phyloP scores from a whole-genome alignment of 192 early-diverging fungal genomes.

The Spinellus fusiger region DNA sequence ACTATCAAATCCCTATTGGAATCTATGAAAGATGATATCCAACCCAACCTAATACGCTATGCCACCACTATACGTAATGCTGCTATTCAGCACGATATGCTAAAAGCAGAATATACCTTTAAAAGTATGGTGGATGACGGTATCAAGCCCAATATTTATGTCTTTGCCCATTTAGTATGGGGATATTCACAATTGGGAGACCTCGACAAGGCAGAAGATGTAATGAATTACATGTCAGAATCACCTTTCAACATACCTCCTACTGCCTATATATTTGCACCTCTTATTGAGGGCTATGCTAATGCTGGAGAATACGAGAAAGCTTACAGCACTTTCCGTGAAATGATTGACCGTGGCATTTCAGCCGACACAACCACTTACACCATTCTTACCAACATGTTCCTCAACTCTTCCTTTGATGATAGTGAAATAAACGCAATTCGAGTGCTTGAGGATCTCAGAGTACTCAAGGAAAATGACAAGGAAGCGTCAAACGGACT shows the following conservation, averaged over 20 bases:
- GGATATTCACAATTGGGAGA: conserved; percentile 14
- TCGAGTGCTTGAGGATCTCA: neutral
- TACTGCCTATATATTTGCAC: conserved; percentile 10
- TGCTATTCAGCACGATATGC: conserved; percentile 9
- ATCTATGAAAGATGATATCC: neutral
- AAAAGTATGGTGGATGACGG: conserved; percentile 6
- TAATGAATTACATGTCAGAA: neutral
- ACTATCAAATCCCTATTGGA: neutral
- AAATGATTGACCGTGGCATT: conserved; percentile 13
- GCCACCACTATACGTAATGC: conserved; percentile 17
- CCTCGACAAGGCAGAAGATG: conserved; percentile 9
- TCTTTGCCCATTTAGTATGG: conserved; percentile 19
- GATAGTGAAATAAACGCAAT: conserved; percentile 1
- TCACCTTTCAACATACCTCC: conserved; percentile 10
- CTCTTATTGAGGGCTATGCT: conserved; percentile 11
- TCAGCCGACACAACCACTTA: conserved; percentile 12
- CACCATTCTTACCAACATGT: conserved; percentile 15
- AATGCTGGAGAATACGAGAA: conserved; percentile 11
- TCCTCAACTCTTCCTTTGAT: neutral
- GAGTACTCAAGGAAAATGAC: neutral
- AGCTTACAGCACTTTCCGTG: conserved; percentile 5
- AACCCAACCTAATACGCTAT: conserved; percentile 10
- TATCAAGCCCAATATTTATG: conserved; percentile 10
- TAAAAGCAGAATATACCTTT: neutral
- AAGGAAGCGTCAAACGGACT: neutral